Percentiles rank a stretch among this genome's conserved stretches.
phyloP scores from a whole-genome alignment of 1,284 basidiomycete species.

The Lentinula novae-zelandiae region DNA sequence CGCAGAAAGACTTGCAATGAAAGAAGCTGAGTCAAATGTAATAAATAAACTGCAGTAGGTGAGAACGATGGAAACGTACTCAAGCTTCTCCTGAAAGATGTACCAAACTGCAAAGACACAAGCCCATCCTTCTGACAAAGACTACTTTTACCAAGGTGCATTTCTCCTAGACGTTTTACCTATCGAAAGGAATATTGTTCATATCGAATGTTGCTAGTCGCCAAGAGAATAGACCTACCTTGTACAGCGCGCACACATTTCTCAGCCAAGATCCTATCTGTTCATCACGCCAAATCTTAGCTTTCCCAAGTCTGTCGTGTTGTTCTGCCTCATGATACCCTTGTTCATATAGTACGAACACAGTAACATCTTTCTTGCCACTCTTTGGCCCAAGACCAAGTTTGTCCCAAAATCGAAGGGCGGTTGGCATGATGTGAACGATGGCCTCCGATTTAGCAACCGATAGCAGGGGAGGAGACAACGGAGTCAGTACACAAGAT shows the following conservation, averaged over 20 bases:
- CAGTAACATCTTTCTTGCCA: conserved; percentile 65
- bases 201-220: neutral
- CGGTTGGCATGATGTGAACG: conserved; percentile 60
- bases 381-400: conserved; percentile 67
- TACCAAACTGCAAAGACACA: conserved; percentile 58
- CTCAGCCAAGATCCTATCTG: conserved; percentile 57
- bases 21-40: conserved; percentile 36
- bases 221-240: conserved; percentile 38
- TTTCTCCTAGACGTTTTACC: conserved; percentile 58
- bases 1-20: conserved; percentile 44
- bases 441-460: conserved; percentile 62
- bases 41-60: neutral
- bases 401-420: conserved; percentile 80
- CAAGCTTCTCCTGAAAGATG: conserved; percentile 59
- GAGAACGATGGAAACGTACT: conserved; percentile 31
- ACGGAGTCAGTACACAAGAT: conserved; percentile 20
- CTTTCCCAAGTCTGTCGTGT: neutral
- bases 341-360: conserved; percentile 68
- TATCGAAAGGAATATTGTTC: conserved; percentile 25
- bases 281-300: conserved; percentile 36
- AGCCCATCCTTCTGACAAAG: conserved; percentile 50
- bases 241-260: conserved; percentile 48
- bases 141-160: conserved; percentile 46
- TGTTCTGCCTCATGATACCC: conserved; percentile 9
- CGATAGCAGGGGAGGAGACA: conserved; percentile 55